phyloP scores from a whole-genome alignment of 805 yeast species.

The Osmozyma mogii region DNA sequence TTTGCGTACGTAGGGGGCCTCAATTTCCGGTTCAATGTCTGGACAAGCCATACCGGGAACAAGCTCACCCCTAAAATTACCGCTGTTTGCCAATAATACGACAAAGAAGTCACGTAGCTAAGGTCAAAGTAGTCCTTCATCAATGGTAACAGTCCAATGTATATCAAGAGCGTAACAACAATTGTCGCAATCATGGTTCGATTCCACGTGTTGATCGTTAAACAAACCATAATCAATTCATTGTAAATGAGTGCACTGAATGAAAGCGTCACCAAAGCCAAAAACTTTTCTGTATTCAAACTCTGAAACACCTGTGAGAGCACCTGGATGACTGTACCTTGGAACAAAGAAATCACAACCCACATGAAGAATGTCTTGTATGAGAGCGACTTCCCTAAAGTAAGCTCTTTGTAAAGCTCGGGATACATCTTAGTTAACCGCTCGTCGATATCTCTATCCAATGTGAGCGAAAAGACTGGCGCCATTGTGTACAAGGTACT shows the following conservation, averaged over 20 bases:
- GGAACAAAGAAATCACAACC: conserved; percentile 85
- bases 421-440: conserved; percentile 86
- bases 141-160: conserved; percentile 72
- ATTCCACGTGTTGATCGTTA: conserved; percentile 91
- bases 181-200: conserved; percentile 67
- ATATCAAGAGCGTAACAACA: conserved; percentile 58
- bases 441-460: conserved; percentile 88
- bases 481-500: conserved; percentile 97
- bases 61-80: conserved; percentile 63
- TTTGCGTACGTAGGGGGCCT: conserved; percentile 96
- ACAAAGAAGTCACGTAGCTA: conserved; percentile 45
- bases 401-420: conserved; percentile 86
- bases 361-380: conserved; percentile 85
- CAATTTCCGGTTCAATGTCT: conserved; percentile 62
- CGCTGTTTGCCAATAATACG: conserved; percentile 62
- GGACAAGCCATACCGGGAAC: conserved; percentile 84
- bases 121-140: conserved; percentile 82
- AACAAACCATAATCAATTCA: conserved; percentile 88
- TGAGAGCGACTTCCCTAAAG: conserved; percentile 79
- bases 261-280: conserved; percentile 76
- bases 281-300: conserved; percentile 44
- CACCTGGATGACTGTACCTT: conserved; percentile 80
- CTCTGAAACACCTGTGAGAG: conserved; percentile 74
- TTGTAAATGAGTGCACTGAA: conserved; percentile 74
- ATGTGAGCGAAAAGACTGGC: conserved; percentile 89